These are phyloP conservation scores for Nannizziopsis arthrosporioides DNA, from an alignment of 2,329 filamentous ascomycete genomes.

Conservation along the genomic window DNA sequence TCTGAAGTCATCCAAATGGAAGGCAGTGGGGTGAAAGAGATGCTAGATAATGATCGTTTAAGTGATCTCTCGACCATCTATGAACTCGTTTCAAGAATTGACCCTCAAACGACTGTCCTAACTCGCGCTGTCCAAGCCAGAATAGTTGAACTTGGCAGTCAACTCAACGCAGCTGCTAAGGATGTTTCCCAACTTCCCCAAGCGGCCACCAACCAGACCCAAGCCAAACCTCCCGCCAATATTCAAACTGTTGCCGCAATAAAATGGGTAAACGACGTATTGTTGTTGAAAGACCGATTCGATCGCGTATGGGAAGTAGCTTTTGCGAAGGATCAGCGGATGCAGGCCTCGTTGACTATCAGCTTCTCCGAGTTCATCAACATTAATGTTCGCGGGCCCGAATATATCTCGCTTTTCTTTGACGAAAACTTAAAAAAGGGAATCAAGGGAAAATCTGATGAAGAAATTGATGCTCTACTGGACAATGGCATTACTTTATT, in stretches of 20 bases:
- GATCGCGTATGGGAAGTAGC: slow-evolving; percentile 64
- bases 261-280: slow-evolving; percentile 88
- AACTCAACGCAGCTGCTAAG: slow-evolving; percentile 60
- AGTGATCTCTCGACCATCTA: slow-evolving; percentile 74
- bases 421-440: slow-evolving; percentile 93
- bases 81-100: slow-evolving; percentile 63
- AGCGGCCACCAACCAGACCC: slow-evolving; percentile 28
- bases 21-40: slow-evolving; percentile 67
- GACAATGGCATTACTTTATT: slow-evolving; percentile 84
- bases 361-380: slow-evolving; percentile 94
- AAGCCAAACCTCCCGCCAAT: slow-evolving; percentile 40
- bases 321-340: slow-evolving; percentile 60
- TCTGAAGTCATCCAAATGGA: slow-evolving; percentile 75
- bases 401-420: slow-evolving; percentile 92
- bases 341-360: slow-evolving; percentile 72
- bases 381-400: slow-evolving; percentile 68
- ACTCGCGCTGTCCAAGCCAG: slow-evolving; percentile 60
- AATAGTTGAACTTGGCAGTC: slow-evolving; percentile 65
- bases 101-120: slow-evolving; percentile 58
- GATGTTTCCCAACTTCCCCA: slow-evolving; percentile 46
- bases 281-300: slow-evolving; percentile 78
- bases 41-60: slow-evolving; percentile 80
- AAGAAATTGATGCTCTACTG: slow-evolving; percentile 68
- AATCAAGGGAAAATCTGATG: slow-evolving; percentile 82
- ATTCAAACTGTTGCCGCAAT: slow-evolving; percentile 79